phyloP scores from a whole-genome alignment of 164 flowering plant species.

The Chimonanthus praecox region DNA sequence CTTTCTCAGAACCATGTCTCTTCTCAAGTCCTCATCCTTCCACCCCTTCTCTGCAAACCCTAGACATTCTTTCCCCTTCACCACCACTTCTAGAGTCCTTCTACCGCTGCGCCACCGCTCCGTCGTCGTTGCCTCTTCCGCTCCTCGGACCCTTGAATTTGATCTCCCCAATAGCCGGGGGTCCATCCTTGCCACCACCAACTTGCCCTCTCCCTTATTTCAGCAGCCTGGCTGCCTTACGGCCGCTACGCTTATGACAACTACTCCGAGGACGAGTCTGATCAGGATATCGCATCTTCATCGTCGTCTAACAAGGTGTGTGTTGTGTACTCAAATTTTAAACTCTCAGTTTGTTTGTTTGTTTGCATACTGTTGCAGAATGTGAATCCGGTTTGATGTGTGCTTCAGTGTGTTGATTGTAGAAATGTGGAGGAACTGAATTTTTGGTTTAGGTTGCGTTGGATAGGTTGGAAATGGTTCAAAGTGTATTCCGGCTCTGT shows the following conservation, averaged over 20 bases:
- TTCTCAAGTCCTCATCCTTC: neutral
- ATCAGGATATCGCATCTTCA: conserved; percentile 13
- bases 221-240: conserved; percentile 17
- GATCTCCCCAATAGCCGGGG: conserved; percentile 17
- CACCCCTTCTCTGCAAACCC: conserved; percentile 20
- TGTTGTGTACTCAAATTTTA: neutral
- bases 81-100: conserved; percentile 39
- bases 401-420: neutral
- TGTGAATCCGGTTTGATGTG: no score
- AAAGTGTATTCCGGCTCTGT: no score
- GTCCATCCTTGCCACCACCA: conserved; percentile 11
- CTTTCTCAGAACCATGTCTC: conserved; percentile 17
- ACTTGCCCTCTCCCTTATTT: conserved; percentile 8
- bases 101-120: conserved; percentile 54
- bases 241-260: conserved; percentile 28
- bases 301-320: conserved; percentile 23
- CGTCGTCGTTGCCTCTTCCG: conserved; percentile 16
- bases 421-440: neutral
- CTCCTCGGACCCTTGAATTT: conserved; percentile 15
- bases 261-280: conserved; percentile 48
- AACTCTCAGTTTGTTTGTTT: neutral
- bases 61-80: conserved; percentile 14
- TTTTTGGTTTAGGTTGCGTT: neutral
- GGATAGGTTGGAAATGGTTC: no score
- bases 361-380: neutral